Evolutionary conservation across 441 rosid species (phyloP), one percentile per base, ranked within the genome.

Genomic region (Eruca vesicaria): DNA sequence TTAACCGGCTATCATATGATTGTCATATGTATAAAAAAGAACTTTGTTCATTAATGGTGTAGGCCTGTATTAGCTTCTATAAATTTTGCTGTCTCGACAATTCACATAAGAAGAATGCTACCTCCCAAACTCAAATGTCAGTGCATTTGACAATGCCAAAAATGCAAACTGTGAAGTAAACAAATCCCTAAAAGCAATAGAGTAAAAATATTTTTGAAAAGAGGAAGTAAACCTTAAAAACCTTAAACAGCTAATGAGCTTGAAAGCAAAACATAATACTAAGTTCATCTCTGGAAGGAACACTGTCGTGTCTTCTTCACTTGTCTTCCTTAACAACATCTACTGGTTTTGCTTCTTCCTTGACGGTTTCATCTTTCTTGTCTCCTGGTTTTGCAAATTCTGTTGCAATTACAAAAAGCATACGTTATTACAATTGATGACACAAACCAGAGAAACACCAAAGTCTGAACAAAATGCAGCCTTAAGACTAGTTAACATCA

Each of bases 251-350:
- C 62, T 26, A 58, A n/a, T 29, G 29, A 71, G 33, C 72, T 53
- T 67, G 53, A 52, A 72, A 66, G 75, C 56, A 64, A 64, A 14
- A 63, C 57, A 9, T 9, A 29, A 59, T 61, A 55, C 2, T 66
- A 28, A 38, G 50, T 59, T 57, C 57, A 65, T 59, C 33, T 32
- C 69, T 23, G n/a, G 15, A 61, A 50, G 12, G n/a, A 10, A 32
- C 50, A 59, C 2, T 8, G 7, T 62, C 66, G 53, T 62, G 7
- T 62, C 66, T 53, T 62, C 66, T 61, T 78, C 78, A 78, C 62
- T 78, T 78, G 53, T 62, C 77, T 78, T 43, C 78, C 66, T 78
- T 78, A 9, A 53, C 74, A 52, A 53, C 74, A 53, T 68, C 69
- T 72, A 21, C 81, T 12, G 70, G 43, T 67, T 73, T 68, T 1